Percentiles rank a stretch among this genome's conserved stretches.
Evolutionary conservation across 306 rosid species (phyloP).

Genomic region (Delonix regia): DNA sequence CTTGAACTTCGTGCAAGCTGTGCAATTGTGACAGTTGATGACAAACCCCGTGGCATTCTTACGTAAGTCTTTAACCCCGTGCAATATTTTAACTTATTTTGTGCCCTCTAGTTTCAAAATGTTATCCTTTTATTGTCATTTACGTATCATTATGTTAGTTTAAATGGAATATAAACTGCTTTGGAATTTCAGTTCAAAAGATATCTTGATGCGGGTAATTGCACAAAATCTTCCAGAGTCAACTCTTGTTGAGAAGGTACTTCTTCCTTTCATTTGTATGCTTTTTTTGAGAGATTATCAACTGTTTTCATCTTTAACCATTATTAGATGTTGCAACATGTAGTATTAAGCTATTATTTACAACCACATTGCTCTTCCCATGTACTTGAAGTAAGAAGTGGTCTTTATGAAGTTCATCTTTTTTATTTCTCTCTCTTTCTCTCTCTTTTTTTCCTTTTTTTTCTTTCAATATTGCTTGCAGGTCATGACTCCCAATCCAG

Average conservation of each 20-base stretch:
- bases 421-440: conserved; percentile 26
- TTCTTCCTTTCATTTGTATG: conserved; percentile 26
- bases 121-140: background rate
- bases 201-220: conserved; percentile 92
- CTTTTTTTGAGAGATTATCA: conserved; percentile 5
- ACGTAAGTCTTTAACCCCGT: conserved; percentile 62
- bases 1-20: conserved; percentile 75
- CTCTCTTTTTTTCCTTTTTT: conserved; percentile 29
- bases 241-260: conserved; percentile 92
- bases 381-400: conserved; percentile 20
- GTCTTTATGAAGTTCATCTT: conserved; percentile 22
- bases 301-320: background rate
- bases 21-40: conserved; percentile 84
- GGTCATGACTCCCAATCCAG: conserved; percentile 99
- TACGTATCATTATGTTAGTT: conserved; percentile 14
- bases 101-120: background rate
- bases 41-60: conserved; percentile 85
- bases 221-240: conserved; percentile 84
- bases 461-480: conserved; percentile 44
- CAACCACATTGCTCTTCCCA: background rate
- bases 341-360: conserved; percentile 12
- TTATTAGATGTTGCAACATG: conserved; percentile 36
- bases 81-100: background rate
- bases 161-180: conserved; percentile 26
- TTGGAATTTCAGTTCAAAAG: conserved; percentile 75